Conservation (phyloP, 2,329 filamentous ascomycete species). For the Pseudogymnoascus sp. region DNA sequence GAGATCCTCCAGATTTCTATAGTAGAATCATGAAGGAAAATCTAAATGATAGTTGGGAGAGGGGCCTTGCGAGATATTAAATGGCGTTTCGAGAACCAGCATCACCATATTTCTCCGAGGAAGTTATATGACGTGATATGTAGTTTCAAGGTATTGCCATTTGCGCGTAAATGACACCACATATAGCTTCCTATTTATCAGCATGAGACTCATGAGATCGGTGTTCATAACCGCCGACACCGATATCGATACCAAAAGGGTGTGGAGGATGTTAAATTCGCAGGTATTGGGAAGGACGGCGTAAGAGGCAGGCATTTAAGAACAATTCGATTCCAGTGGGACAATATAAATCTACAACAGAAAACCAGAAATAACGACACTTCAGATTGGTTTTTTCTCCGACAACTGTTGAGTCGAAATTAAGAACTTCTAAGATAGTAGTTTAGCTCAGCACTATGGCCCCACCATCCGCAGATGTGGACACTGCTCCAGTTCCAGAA, state of each 20-base stretch:
- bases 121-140: neutral
- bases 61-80: neutral
- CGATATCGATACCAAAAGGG: neutral
- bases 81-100: neutral
- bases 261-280: neutral
- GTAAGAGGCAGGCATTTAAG: neutral
- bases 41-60: neutral
- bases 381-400: neutral
- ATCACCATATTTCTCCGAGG: neutral
- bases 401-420: neutral
- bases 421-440: neutral
- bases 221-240: neutral
- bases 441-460: conserved; percentile 17
- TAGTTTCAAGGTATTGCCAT: neutral
- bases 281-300: neutral
- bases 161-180: neutral
- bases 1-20: neutral
- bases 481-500: conserved; percentile 11
- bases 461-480: conserved; percentile 25
- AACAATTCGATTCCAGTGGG: neutral
- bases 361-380: neutral
- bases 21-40: neutral
- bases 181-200: neutral
- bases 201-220: neutral
- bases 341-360: neutral